Base-by-base conservation (phyloP, 2,329 filamentous ascomycete genomes). In the Daldinia sp. region DNA sequence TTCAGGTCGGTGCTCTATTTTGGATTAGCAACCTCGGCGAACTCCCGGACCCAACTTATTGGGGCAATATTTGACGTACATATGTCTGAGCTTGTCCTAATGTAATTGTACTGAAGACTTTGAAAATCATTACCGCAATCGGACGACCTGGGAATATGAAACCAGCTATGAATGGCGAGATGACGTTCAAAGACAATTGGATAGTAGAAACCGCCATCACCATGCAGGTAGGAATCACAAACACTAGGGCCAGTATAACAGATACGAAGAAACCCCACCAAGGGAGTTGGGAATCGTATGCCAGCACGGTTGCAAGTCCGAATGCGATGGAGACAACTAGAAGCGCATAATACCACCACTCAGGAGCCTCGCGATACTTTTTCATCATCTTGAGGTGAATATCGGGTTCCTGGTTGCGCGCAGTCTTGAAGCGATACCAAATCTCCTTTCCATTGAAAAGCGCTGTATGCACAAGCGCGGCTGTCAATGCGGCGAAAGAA, bases 61-160 rank as follows among this genome's bases (percentile, higher is more conserved):
- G 26, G n/a, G 41, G 12, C 23, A 39, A 23, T 20, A 2, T 4
- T 59, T 26, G 30, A 69, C 68, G 15, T 71, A 71, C 68, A 64
- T 79, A 81, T 12, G 72, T 72, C 63, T 79, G 78, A 13, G 78
- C 79, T 59, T 81, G 79, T 6, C 76, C 77, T n/a, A 81, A 74
- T 1, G 77, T 77, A 37, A 81, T 80, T 7, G 78, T 78, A 33
- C 78, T 79, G 67, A 83, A 87, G 1, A 85, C 85, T 73, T 87
- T 87, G 79, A 87, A 87, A 60, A 87, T 78, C 85, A 88, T 88
- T 74, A 87, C 83, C 2, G 82, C 85, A 61, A 88, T 82, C 0
- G 86, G 85, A 6, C 79, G 78, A 1, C 86, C 89, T 0, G 88
- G 88, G 63, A 87, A 83, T 78, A 90, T 85, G 74, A 89, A 89